phyloP scores from a whole-genome alignment of 2,329 filamentous ascomycete species.

The Aspergillus neoniger region DNA sequence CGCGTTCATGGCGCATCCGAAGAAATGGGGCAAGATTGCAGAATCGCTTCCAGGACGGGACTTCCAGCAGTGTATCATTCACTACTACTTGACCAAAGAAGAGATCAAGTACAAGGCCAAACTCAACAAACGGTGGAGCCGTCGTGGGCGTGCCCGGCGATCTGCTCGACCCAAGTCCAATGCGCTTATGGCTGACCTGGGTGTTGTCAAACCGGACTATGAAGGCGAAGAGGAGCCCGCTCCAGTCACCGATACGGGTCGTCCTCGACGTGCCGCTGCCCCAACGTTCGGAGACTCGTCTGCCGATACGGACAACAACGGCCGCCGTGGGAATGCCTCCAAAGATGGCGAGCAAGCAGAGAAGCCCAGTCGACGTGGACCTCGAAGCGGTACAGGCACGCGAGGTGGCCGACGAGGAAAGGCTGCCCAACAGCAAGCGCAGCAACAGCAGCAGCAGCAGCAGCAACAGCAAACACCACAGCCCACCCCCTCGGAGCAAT shows the following conservation, averaged over 20 bases:
- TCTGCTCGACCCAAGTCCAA: slow-evolving; percentile 49
- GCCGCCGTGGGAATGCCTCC: slow-evolving; percentile 35
- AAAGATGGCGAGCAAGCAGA: slow-evolving; percentile 41
- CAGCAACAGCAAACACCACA: slow-evolving; percentile 23
- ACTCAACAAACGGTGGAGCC: slow-evolving; percentile 49
- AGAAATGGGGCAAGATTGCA: slow-evolving; percentile 56
- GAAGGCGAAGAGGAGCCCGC: slow-evolving; percentile 48
- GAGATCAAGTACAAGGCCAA: slow-evolving; percentile 54
- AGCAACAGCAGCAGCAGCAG: slow-evolving; percentile 20
- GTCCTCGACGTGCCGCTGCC: slow-evolving; percentile 52
- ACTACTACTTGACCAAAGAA: slow-evolving; percentile 55
- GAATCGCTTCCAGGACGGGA: slow-evolving; percentile 48
- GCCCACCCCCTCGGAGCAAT: slow-evolving; percentile 14
- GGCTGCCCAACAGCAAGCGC: slow-evolving; percentile 33
- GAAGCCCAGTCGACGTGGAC: slow-evolving; percentile 39
- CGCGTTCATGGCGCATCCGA: slow-evolving; percentile 51
- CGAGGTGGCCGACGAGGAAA: slow-evolving; percentile 40
- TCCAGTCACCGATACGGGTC: slow-evolving; percentile 52
- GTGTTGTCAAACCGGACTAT: slow-evolving; percentile 44
- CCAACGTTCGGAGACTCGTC: slow-evolving; percentile 50
- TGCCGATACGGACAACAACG: slow-evolving; percentile 35
- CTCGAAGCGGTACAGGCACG: slow-evolving; percentile 33
- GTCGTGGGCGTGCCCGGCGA: slow-evolving; percentile 42
- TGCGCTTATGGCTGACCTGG: slow-evolving; percentile 51
- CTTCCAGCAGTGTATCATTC: slow-evolving; percentile 52